Percentiles rank a stretch among this genome's conserved stretches.
phyloP scores from a whole-genome alignment of 192 early-diverging fungal genomes.

The Coemansia sp. region DNA sequence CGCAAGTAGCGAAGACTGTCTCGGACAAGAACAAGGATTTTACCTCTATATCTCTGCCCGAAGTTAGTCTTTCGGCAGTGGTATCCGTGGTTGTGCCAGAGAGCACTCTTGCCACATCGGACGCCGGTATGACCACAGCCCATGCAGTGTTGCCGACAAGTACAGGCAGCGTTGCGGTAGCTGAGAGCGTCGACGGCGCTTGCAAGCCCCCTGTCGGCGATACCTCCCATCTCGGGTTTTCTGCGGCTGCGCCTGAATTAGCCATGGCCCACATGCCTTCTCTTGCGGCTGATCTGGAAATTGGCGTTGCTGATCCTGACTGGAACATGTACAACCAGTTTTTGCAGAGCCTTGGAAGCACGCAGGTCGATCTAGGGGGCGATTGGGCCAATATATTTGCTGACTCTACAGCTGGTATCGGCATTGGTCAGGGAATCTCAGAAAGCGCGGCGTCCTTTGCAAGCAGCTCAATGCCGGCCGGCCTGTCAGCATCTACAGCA shows the following conservation, averaged over 20 bases:
- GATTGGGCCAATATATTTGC: slow-evolving; percentile 41
- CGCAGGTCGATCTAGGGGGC: slow-evolving; percentile 19
- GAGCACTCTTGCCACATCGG: neutral
- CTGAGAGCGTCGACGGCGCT: neutral
- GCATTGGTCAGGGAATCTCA: neutral
- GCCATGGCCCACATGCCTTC: neutral
- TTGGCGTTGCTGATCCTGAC: slow-evolving; percentile 31
- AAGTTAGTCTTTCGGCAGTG: neutral
- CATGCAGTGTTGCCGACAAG: neutral
- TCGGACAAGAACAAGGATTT: neutral
- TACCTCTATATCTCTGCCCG: neutral
- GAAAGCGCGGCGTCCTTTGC: neutral
- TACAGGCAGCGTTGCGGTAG: neutral
- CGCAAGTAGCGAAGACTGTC: neutral
- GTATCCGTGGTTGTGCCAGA: neutral
- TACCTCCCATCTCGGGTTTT: neutral
- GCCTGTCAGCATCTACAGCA: neutral
- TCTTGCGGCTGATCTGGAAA: slow-evolving; percentile 1
- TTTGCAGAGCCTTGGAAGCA: slow-evolving; percentile 35
- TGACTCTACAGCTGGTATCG: slow-evolving; percentile 1
- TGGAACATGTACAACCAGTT: slow-evolving; percentile 43
- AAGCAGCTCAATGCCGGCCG: neutral
- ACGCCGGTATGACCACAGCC: neutral
- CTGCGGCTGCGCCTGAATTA: neutral
- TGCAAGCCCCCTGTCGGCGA: neutral